Evolutionary conservation across 345 rosid species (phyloP).

Genomic region (Populus tremula): DNA sequence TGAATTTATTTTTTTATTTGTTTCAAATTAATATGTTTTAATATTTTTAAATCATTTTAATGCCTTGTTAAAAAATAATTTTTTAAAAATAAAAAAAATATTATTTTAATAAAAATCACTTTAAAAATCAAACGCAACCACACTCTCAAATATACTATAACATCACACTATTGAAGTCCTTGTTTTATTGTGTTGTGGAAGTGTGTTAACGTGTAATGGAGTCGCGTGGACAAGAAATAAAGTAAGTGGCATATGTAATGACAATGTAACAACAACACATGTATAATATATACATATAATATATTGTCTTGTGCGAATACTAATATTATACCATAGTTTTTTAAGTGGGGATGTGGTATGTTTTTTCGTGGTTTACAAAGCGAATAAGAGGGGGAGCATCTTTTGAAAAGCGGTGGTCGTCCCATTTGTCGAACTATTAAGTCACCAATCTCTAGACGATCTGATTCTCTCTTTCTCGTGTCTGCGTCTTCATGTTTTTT

Average conservation of each 20-base stretch:
- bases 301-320: conserved; percentile 42
- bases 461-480: conserved; percentile 50
- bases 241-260: conserved; percentile 26
- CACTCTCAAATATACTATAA: too few species aligned
- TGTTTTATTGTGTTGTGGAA: not conserved
- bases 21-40: too few species aligned
- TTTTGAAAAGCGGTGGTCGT: conserved; percentile 91
- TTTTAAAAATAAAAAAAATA: too few species aligned
- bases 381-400: conserved; percentile 48
- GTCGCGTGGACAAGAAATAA: not conserved
- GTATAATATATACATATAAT: not conserved
- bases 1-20: too few species aligned
- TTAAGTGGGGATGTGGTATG: not conserved
- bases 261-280: conserved; percentile 13
- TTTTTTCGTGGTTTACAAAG: conserved; percentile 42
- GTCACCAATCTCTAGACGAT: conserved; percentile 75
- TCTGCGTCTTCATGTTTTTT: conserved; percentile 24
- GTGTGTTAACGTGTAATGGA: not conserved
- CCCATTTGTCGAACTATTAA: conserved; percentile 53
- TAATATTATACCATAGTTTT: conserved; percentile 10
- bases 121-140: too few species aligned
- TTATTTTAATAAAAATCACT: too few species aligned
- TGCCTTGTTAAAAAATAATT: too few species aligned
- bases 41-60: too few species aligned
- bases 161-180: not conserved